Percentiles rank a stretch among this genome's conserved stretches.
Conservation (phyloP, 106 monocot genomes). For the Allium sativum region DNA sequence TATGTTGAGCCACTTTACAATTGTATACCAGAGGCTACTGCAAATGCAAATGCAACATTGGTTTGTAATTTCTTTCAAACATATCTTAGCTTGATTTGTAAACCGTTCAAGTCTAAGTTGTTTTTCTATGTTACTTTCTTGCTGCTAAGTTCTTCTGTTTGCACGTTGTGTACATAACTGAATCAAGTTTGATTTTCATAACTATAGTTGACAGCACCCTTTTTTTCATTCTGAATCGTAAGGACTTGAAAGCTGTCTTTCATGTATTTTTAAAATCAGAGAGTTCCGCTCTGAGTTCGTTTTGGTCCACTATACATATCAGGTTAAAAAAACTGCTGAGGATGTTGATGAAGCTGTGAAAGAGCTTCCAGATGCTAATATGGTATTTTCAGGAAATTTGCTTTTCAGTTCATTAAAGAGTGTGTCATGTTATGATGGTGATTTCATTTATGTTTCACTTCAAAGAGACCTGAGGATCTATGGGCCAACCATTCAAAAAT, state of each 20-base stretch:
- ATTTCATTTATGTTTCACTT: slow-evolving; percentile 7
- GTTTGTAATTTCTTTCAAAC: slow-evolving; percentile 24
- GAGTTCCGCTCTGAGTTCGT: not conserved
- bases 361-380: slow-evolving; percentile 95
- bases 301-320: slow-evolving; percentile 7
- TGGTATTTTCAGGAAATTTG: slow-evolving; percentile 28
- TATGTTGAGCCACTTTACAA: slow-evolving; percentile 78
- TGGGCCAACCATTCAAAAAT: slow-evolving; percentile 83
- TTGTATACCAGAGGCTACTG: slow-evolving; percentile 68
- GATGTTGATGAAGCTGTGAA: slow-evolving; percentile 89
- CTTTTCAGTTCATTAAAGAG: not conserved
- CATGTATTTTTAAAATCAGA: too few relatives aligned
- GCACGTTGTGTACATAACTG: too few relatives aligned
- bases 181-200: too few relatives aligned
- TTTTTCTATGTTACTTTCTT: too few relatives aligned
- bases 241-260: too few relatives aligned
- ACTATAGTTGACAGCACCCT: too few relatives aligned
- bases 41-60: slow-evolving; percentile 60
- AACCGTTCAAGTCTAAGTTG: too few relatives aligned
- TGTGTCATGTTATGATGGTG: not conserved
- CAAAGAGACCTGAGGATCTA: slow-evolving; percentile 89
- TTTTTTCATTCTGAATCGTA: too few relatives aligned
- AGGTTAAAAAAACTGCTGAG: slow-evolving; percentile 98
- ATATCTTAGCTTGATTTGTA: too few relatives aligned
- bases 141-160: too few relatives aligned